phyloP scores from a whole-genome alignment of 2,329 filamentous ascomycete species.

The Xylariaceae sp. region DNA sequence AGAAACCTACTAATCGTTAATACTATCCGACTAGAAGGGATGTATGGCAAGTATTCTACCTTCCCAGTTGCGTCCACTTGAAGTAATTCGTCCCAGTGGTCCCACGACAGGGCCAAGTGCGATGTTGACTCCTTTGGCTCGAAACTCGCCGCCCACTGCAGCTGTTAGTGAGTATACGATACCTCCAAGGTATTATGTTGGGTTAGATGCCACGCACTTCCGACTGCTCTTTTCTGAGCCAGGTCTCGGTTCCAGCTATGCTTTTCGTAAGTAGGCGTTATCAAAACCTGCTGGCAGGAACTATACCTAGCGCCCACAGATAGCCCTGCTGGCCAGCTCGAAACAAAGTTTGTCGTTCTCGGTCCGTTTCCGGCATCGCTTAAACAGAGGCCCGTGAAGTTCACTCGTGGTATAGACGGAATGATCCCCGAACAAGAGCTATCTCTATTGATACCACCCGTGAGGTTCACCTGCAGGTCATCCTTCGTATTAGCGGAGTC shows the following conservation, averaged over 20 bases:
- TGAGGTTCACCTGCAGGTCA: constrained; percentile 43
- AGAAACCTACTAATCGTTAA: constrained; percentile 41
- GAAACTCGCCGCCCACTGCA: constrained; percentile 73
- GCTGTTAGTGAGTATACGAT: background rate
- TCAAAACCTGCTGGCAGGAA: background rate
- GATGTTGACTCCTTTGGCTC: constrained; percentile 78
- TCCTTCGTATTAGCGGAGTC: background rate
- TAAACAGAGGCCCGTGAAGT: constrained; percentile 51
- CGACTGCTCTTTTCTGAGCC: constrained; percentile 69
- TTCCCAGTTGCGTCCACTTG: constrained; percentile 71
- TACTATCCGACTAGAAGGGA: background rate
- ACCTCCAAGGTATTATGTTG: background rate
- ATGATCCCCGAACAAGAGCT: constrained; percentile 52
- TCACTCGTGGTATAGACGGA: constrained; percentile 46
- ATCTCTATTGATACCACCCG: constrained; percentile 40
- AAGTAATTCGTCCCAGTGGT: constrained; percentile 65
- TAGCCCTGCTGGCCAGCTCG: constrained; percentile 59
- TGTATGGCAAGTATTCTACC: constrained; percentile 41
- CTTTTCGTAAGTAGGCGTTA: background rate
- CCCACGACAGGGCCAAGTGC: constrained; percentile 79
- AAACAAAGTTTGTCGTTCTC: constrained; percentile 48
- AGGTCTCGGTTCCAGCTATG: constrained; percentile 73
- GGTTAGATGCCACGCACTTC: constrained; percentile 49
- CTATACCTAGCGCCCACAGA: constrained; percentile 59
- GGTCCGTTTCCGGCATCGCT: constrained; percentile 44